Evolutionary conservation across 768 basidiomycete species (phyloP).

Genomic region (Pulveroboletus sp.): DNA sequence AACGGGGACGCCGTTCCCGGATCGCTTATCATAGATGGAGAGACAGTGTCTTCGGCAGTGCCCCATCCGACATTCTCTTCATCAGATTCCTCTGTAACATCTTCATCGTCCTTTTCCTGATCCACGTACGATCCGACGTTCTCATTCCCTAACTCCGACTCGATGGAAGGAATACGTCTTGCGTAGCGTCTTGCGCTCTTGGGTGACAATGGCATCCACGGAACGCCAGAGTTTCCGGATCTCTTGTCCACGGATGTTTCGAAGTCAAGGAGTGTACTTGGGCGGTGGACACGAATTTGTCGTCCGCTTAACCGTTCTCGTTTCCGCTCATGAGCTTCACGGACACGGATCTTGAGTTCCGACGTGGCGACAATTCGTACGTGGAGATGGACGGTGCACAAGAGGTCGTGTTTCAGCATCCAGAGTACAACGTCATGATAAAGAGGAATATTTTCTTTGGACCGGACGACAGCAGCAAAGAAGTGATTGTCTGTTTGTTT

Average conservation of each 20-base stretch:
- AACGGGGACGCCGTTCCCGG: conserved; percentile 78
- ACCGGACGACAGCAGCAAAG: conserved; percentile 72
- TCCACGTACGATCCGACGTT: conserved; percentile 26
- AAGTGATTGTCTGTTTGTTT: conserved; percentile 71
- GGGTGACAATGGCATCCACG: conserved; percentile 58
- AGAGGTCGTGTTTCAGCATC: conserved; percentile 85
- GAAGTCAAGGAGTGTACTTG: conserved; percentile 16
- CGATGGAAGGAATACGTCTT: conserved; percentile 44
- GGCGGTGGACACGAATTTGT: conserved; percentile 21
- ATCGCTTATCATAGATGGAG: conserved; percentile 72
- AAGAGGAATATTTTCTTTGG: conserved; percentile 61
- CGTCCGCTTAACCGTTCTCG: conserved; percentile 26
- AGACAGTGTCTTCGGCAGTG: conserved; percentile 44
- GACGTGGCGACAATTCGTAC: conserved; percentile 80
- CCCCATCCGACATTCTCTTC: conserved; percentile 50
- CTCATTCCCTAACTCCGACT: conserved; percentile 44
- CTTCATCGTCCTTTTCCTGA: conserved; percentile 32
- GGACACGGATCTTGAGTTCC: conserved; percentile 72
- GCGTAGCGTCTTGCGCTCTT: conserved; percentile 48
- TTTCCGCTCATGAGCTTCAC: conserved; percentile 39
- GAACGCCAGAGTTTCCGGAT: conserved; percentile 20
- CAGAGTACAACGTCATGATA: conserved; percentile 86
- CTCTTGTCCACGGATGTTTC: conserved; percentile 18
- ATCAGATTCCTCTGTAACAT: conserved; percentile 40
- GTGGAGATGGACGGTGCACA: conserved; percentile 82